phyloP scores from a whole-genome alignment of 2,329 filamentous ascomycete species.

The Cryphonectria japonica region DNA sequence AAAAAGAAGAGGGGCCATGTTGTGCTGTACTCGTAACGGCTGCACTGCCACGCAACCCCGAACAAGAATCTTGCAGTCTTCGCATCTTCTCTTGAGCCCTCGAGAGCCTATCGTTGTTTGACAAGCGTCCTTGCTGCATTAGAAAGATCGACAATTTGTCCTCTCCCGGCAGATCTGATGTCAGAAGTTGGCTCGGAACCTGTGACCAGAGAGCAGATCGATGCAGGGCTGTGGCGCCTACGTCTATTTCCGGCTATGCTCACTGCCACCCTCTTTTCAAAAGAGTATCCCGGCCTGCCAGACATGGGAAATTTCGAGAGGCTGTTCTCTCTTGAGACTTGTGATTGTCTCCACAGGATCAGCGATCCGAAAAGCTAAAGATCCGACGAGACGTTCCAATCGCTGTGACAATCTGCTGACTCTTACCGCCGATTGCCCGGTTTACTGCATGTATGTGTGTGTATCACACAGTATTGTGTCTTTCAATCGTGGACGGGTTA shows the following conservation, averaged over 20 bases:
- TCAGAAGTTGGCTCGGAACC: neutral
- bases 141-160: neutral
- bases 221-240: neutral
- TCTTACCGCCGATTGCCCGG: neutral
- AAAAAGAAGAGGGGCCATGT: neutral
- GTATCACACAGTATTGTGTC: neutral
- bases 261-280: neutral
- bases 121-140: neutral
- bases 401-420: neutral
- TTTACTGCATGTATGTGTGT: neutral
- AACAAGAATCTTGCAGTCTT: neutral
- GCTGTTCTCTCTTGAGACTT: neutral
- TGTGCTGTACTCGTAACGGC: neutral
- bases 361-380: neutral
- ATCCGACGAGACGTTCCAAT: neutral
- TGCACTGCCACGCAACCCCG: neutral
- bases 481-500: neutral
- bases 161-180: neutral
- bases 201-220: slow-evolving; percentile 1
- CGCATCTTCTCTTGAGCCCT: neutral
- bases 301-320: neutral
- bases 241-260: slow-evolving; percentile 1
- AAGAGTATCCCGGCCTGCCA: neutral
- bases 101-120: neutral
- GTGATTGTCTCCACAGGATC: neutral